These are phyloP conservation scores for Alnus glutinosa DNA, from an alignment of 306 rosid species.

Conservation along the genomic window DNA sequence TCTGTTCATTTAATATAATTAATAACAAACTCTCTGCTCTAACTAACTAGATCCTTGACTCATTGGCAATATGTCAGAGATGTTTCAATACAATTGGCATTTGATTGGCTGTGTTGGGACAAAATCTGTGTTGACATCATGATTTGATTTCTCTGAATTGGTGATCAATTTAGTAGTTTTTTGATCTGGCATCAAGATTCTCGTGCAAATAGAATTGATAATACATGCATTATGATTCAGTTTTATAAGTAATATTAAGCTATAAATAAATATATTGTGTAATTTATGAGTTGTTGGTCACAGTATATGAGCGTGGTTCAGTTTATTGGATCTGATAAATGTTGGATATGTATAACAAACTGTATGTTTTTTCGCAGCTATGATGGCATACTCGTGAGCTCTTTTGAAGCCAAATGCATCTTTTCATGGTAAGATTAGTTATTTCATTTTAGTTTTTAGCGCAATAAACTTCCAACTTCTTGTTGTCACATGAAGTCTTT, in stretches of 20 bases:
- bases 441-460: conserved; percentile 17
- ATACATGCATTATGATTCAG: neutral
- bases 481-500: conserved; percentile 23
- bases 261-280: neutral
- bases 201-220: neutral
- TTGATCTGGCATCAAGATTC: neutral
- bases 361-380: conserved; percentile 57
- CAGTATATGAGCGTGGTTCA: neutral
- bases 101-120: neutral
- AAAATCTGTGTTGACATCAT: neutral
- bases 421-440: conserved; percentile 77
- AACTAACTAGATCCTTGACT: neutral
- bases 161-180: neutral
- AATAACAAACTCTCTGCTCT: neutral
- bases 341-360: conserved; percentile 31
- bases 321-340: conserved; percentile 23
- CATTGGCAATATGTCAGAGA: neutral
- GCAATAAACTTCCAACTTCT: conserved; percentile 21
- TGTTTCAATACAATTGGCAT: neutral
- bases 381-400: conserved; percentile 78
- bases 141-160: neutral
- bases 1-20: neutral
- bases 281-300: conserved; percentile 9
- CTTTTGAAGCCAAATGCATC: conserved; percentile 66
- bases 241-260: neutral